phyloP scores from a whole-genome alignment of 31 red algal species.

The Porphyra umbilicalis region DNA sequence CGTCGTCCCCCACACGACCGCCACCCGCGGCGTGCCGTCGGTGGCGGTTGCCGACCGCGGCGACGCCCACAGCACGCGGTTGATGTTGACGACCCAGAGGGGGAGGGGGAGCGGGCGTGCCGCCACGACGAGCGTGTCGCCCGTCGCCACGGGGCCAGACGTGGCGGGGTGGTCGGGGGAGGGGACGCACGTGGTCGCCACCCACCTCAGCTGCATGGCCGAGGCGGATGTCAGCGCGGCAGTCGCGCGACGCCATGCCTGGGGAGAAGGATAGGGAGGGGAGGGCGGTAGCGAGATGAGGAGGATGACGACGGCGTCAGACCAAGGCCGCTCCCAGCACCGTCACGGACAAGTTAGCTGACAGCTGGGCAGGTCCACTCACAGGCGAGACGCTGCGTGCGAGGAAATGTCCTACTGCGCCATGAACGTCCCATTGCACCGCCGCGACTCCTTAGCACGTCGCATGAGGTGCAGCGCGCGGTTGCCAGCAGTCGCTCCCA shows the following conservation, averaged over 20 bases:
- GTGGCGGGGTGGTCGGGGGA: not conserved
- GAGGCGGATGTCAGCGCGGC: not conserved
- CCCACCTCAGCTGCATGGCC: not conserved
- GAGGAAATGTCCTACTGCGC: no score
- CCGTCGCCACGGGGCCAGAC: not conserved
- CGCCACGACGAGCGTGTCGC: not conserved
- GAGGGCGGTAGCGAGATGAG: not conserved
- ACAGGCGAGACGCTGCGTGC: no score
- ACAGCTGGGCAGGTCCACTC: no score
- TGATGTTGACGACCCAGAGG: not conserved
- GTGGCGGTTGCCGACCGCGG: no score
- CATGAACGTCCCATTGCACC: no score
- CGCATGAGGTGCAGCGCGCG: no score
- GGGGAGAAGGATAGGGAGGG: not conserved
- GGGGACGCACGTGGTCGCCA: not conserved
- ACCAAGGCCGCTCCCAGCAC: no score
- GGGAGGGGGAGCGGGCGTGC: not conserved
- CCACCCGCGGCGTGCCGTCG: not conserved
- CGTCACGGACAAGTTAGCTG: no score
- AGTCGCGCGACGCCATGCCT: not conserved
- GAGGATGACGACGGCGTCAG: not conserved
- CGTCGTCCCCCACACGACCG: not conserved
- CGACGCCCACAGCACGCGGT: not conserved
- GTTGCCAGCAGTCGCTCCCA: no score
- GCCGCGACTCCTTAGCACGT: no score